These are phyloP conservation scores for Populus hybrid DNA, from an alignment of 441 rosid species.

Conservation along the genomic window DNA sequence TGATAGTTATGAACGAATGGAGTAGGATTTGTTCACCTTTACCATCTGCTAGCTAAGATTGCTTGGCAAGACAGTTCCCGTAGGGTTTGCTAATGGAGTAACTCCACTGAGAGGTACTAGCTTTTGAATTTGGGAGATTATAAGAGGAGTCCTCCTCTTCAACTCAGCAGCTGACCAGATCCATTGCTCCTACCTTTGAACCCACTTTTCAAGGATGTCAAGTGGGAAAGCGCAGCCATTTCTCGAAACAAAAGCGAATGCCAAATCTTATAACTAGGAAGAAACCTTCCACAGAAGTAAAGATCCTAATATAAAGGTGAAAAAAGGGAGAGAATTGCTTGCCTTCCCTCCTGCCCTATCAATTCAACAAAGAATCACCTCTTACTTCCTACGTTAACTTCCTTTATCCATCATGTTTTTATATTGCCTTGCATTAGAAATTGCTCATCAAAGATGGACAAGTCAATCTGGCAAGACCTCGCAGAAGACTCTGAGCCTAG, in stretches of 20 bases:
- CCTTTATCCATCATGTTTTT: neutral
- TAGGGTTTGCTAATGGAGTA: too few species aligned
- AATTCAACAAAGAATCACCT: slow-evolving; percentile 8
- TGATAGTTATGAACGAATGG: too few species aligned
- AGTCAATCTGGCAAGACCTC: slow-evolving; percentile 16
- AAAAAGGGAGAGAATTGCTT: slow-evolving; percentile 12
- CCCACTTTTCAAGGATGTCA: neutral
- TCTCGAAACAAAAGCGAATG: neutral
- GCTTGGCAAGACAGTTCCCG: too few species aligned
- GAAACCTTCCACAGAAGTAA: neutral
- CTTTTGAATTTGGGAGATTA: too few species aligned
- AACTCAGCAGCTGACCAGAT: neutral
- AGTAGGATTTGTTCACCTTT: too few species aligned
- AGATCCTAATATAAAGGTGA: neutral
- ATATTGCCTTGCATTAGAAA: neutral
- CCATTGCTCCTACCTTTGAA: neutral
- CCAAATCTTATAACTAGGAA: neutral
- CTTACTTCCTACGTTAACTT: neutral
- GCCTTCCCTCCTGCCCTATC: neutral
- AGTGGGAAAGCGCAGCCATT: neutral
- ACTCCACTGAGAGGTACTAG: too few species aligned
- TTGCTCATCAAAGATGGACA: slow-evolving; percentile 14
- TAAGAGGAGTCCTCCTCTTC: too few species aligned
- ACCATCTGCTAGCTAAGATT: too few species aligned
- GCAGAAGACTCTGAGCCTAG: neutral